These are phyloP conservation scores for Starmerella riodocensis DNA, from an alignment of 805 yeast genomes.

Conservation along the genomic window DNA sequence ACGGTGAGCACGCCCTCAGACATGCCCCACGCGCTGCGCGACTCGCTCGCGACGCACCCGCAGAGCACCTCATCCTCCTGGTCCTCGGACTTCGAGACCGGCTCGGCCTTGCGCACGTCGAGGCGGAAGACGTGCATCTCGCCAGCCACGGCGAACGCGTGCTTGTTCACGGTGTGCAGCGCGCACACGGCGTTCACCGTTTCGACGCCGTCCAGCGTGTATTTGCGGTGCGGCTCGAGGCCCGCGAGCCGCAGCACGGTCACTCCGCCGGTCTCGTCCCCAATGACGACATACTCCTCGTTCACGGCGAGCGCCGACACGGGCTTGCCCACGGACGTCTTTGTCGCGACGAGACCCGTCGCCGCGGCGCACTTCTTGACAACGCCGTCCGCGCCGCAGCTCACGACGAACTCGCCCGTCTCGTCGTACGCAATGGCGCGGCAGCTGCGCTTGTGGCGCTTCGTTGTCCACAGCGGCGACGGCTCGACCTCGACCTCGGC, in stretches of 20 bases:
- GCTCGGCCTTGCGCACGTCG: constrained; percentile 60
- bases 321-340: constrained; percentile 27
- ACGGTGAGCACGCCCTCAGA: constrained; percentile 79
- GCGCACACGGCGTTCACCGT: constrained; percentile 41
- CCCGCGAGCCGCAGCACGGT: constrained; percentile 47
- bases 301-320: constrained; percentile 25
- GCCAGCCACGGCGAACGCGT: constrained; percentile 69
- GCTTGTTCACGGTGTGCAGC: constrained; percentile 51
- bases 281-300: constrained; percentile 29
- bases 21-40: constrained; percentile 66
- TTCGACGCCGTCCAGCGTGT: constrained; percentile 55
- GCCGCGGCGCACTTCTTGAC: constrained; percentile 58
- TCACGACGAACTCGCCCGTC: constrained; percentile 46
- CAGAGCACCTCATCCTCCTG: constrained; percentile 88
- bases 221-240: constrained; percentile 37
- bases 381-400: constrained; percentile 70
- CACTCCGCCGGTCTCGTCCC: constrained; percentile 58
- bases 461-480: constrained; percentile 57
- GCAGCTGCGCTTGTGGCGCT: constrained; percentile 81
- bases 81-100: constrained; percentile 55
- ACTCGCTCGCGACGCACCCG: constrained; percentile 51
- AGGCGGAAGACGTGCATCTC: constrained; percentile 67
- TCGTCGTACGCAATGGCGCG: constrained; percentile 45
- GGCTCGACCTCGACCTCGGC: constrained; percentile 28
- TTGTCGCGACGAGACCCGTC: constrained; percentile 64